Evolutionary conservation across 805 yeast species (phyloP).

Genomic region (Yarrowia osloensis): DNA sequence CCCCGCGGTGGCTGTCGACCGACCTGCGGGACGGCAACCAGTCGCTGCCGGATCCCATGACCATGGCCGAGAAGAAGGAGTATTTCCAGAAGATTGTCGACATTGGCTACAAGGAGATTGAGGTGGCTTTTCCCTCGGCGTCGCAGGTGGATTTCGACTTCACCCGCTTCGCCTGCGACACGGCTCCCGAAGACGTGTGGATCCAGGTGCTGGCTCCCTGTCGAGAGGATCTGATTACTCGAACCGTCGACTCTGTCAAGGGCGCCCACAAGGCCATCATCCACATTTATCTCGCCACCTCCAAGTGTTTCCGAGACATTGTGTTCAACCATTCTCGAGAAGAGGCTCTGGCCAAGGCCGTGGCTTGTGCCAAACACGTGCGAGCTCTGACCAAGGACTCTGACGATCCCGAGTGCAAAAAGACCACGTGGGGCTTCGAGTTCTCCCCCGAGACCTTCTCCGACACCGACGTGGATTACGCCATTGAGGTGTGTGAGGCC

Average conservation of each 20-base stretch:
- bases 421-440: constrained; percentile 72
- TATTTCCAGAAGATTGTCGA: constrained; percentile 69
- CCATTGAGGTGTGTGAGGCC: constrained; percentile 68
- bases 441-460: constrained; percentile 81
- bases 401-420: constrained; percentile 57
- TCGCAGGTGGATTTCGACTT: constrained; percentile 80
- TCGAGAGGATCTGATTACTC: constrained; percentile 67
- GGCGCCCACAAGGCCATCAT: constrained; percentile 78
- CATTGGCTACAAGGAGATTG: constrained; percentile 79
- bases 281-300: constrained; percentile 75
- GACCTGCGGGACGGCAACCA: constrained; percentile 85
- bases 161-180: constrained; percentile 70
- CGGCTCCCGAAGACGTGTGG: constrained; percentile 73
- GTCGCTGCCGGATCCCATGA: constrained; percentile 84
- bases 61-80: constrained; percentile 71
- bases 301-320: constrained; percentile 70
- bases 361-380: constrained; percentile 62
- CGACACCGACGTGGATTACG: constrained; percentile 66
- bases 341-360: constrained; percentile 62
- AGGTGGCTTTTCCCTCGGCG: constrained; percentile 80
- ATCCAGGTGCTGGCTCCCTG: constrained; percentile 78
- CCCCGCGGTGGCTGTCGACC: constrained; percentile 83
- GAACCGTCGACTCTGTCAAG: constrained; percentile 69
- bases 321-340: constrained; percentile 63
- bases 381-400: constrained; percentile 58